Percentiles rank a stretch among this genome's conserved stretches.
Conservation (phyloP, 768 basidiomycete species). For the Austroboletus eburneus region DNA sequence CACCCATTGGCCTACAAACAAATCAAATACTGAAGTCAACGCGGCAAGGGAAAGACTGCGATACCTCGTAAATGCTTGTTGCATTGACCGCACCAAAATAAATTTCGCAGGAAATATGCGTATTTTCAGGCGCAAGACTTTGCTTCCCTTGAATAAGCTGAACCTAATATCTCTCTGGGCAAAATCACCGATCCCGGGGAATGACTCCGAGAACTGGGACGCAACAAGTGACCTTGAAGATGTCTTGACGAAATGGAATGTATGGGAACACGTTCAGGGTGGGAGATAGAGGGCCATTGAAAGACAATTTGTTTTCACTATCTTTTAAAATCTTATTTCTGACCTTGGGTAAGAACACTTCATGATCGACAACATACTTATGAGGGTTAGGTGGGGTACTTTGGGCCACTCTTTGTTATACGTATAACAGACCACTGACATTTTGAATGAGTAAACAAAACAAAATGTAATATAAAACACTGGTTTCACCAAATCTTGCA, state of each 20-base stretch:
- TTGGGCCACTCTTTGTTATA: too few relatives aligned
- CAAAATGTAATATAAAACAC: too few relatives aligned
- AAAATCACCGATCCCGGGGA: not conserved
- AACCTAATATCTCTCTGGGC: conserved; percentile 1
- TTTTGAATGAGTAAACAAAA: too few relatives aligned
- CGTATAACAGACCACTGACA: too few relatives aligned
- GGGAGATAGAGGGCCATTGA: not conserved
- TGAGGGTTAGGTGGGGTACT: too few relatives aligned
- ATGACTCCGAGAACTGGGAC: not conserved
- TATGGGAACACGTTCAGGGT: conserved; percentile 17
- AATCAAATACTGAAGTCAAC: conserved; percentile 1
- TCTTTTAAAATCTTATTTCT: too few relatives aligned
- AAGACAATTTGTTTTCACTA: too few relatives aligned
- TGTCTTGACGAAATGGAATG: conserved; percentile 17
- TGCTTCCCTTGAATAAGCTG: conserved; percentile 6
- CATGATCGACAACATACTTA: too few relatives aligned
- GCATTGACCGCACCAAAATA: conserved; percentile 23
- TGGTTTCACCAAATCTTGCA: too few relatives aligned
- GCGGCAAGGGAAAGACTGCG: conserved; percentile 4
- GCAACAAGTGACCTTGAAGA: conserved; percentile 2
- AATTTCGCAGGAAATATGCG: conserved; percentile 4
- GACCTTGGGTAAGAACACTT: too few relatives aligned
- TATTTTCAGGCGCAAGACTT: conserved; percentile 9
- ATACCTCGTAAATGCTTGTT: conserved; percentile 15
- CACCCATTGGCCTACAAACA: conserved; percentile 15